phyloP scores from a whole-genome alignment of 2,329 filamentous ascomycete genomes.

The Colletotrichum sp. region DNA sequence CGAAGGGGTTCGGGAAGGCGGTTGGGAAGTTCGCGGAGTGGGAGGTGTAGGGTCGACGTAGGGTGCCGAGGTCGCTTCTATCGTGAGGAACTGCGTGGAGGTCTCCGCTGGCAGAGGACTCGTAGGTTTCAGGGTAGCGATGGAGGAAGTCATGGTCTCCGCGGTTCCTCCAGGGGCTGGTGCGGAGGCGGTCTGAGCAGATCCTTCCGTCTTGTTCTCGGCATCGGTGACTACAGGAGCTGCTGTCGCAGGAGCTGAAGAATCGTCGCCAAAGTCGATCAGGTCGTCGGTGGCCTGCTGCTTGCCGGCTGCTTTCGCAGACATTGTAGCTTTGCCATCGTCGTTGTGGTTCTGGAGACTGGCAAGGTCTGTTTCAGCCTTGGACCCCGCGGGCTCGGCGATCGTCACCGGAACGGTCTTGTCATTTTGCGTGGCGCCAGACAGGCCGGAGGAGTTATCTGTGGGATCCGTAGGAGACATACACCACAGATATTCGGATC shows the following conservation, averaged over 20 bases:
- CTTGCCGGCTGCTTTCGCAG: constrained; percentile 12
- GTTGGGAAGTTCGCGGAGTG: constrained; percentile 59
- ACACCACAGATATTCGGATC: constrained; percentile 10
- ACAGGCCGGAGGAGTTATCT: constrained; percentile 3
- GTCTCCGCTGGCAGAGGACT: constrained; percentile 41
- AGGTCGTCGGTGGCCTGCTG: constrained; percentile 16
- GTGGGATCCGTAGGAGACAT: constrained; percentile 22
- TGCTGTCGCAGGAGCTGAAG: background rate
- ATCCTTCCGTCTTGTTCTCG: background rate
- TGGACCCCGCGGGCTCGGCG: constrained; percentile 20
- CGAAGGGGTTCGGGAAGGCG: constrained; percentile 65
- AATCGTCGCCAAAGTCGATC: constrained; percentile 21
- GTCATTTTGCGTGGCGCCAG: constrained; percentile 15
- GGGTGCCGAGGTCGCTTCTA: constrained; percentile 44
- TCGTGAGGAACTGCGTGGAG: constrained; percentile 49
- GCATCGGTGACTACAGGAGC: background rate
- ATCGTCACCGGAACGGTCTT: constrained; percentile 21
- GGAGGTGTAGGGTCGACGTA: constrained; percentile 66
- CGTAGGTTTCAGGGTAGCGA: constrained; percentile 54
- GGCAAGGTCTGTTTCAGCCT: constrained; percentile 13
- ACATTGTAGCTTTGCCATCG: background rate
- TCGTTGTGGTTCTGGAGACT: background rate
- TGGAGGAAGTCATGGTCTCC: constrained; percentile 49
- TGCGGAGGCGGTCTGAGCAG: background rate
- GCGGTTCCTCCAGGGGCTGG: background rate